Conservation (phyloP, 2,329 filamentous ascomycete species). For the Ceratocystis ficicola region DNA sequence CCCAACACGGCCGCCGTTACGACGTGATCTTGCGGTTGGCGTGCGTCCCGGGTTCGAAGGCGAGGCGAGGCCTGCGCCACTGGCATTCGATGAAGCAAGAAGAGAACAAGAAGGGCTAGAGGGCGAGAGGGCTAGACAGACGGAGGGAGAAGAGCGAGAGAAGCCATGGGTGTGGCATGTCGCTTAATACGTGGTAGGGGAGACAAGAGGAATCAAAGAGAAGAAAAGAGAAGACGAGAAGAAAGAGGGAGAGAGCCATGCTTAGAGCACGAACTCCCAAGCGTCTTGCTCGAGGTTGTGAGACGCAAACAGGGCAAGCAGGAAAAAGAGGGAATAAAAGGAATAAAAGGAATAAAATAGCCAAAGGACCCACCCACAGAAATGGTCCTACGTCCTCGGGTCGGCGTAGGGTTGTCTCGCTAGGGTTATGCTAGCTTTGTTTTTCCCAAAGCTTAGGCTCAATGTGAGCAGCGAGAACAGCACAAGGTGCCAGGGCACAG, state of each 20-base stretch:
- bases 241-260: not conserved
- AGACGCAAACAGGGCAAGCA: not conserved
- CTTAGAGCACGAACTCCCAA: slow-evolving; percentile 1
- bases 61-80: not conserved
- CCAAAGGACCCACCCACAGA: not conserved
- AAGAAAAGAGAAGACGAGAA: not conserved
- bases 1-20: not conserved
- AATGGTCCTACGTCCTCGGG: too few species aligned
- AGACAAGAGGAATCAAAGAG: not conserved
- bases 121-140: not conserved
- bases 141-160: not conserved
- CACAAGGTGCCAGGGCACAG: slow-evolving; percentile 4
- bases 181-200: not conserved
- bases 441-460: not conserved
- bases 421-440: not conserved
- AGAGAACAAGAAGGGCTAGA: not conserved
- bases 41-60: not conserved
- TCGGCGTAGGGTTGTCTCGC: too few species aligned
- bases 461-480: not conserved
- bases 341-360: not conserved
- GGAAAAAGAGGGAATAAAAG: not conserved
- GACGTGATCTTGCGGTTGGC: not conserved
- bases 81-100: not conserved
- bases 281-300: slow-evolving; percentile 2
- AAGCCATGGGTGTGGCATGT: slow-evolving; percentile 1